These are phyloP conservation scores for Ogataea nakhonphanomensis DNA, from an alignment of 805 yeast genomes.

Conservation along the genomic window DNA sequence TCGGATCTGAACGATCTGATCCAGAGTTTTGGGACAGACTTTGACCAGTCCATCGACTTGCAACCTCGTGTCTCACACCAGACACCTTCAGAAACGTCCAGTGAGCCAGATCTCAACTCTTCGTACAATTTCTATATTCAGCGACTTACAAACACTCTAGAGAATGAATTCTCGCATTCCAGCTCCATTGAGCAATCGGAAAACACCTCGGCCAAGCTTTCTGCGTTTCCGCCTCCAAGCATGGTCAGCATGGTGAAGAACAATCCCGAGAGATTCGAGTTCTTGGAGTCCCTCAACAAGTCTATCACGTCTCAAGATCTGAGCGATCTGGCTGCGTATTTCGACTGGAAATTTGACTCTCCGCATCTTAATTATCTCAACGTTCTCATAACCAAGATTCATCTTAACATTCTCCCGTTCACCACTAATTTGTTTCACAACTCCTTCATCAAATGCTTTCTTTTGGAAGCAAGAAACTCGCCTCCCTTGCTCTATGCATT, in stretches of 20 bases:
- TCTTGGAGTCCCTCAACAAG: constrained; percentile 26
- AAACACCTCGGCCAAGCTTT: neutral
- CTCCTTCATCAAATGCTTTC: constrained; percentile 32
- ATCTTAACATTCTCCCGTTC: constrained; percentile 35
- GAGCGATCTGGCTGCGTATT: constrained; percentile 28
- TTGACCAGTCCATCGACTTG: constrained; percentile 10
- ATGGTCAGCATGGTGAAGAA: constrained; percentile 11
- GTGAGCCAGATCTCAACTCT: constrained; percentile 7
- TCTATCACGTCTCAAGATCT: constrained; percentile 28
- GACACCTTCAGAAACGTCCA: neutral
- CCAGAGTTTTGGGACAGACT: constrained; percentile 27
- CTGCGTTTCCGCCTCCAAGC: constrained; percentile 28
- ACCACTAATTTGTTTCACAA: constrained; percentile 33
- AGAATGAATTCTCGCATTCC: constrained; percentile 1
- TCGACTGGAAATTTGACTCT: constrained; percentile 30
- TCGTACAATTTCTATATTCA: constrained; percentile 9
- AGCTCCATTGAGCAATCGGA: neutral
- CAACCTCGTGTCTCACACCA: neutral
- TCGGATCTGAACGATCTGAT: constrained; percentile 35
- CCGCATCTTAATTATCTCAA: constrained; percentile 33
- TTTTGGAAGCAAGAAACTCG: constrained; percentile 41
- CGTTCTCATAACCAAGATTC: constrained; percentile 34
- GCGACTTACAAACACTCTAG: constrained; percentile 5
- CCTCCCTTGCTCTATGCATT: constrained; percentile 67
- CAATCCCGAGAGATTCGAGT: constrained; percentile 25